Percentiles rank a stretch among this genome's conserved stretches.
These are phyloP conservation scores for Letharia columbiana DNA, from an alignment of 495 filamentous ascomycete species.

Conservation along the genomic window DNA sequence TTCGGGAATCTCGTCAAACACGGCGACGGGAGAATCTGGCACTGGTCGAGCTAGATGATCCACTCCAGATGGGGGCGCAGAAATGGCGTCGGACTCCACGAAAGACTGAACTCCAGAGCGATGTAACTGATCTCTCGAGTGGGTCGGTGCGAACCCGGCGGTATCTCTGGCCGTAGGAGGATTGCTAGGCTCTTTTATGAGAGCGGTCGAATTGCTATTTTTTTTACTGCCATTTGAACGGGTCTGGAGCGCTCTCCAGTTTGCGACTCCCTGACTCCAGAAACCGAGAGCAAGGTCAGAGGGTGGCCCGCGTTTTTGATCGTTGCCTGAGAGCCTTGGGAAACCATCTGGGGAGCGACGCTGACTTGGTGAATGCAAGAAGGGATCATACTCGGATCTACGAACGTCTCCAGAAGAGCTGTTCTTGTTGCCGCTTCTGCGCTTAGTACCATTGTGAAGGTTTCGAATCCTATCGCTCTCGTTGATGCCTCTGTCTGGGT, in stretches of 20 bases:
- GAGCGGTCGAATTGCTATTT: neutral
- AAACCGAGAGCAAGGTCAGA: neutral
- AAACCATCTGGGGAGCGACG: neutral
- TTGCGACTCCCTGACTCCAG: conserved; percentile 3
- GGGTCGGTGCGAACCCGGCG: neutral
- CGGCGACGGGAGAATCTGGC: neutral
- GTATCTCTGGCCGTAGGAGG: neutral
- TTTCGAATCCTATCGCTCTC: neutral
- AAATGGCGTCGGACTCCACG: neutral
- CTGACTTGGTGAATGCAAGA: neutral
- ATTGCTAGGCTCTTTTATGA: neutral
- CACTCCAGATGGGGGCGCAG: neutral
- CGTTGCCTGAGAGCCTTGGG: neutral
- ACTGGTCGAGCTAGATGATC: neutral
- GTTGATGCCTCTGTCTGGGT: neutral
- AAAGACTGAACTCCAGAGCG: neutral
- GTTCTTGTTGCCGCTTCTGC: neutral
- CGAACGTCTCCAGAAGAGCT: neutral
- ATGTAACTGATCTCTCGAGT: neutral
- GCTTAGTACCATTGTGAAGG: neutral
- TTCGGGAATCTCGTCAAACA: neutral
- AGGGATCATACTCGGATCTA: neutral
- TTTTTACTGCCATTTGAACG: neutral
- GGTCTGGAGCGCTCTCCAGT: neutral
- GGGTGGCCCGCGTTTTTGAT: neutral